Conservation (phyloP, 1,284 basidiomycete species). For the Cryptococcus sp. region DNA sequence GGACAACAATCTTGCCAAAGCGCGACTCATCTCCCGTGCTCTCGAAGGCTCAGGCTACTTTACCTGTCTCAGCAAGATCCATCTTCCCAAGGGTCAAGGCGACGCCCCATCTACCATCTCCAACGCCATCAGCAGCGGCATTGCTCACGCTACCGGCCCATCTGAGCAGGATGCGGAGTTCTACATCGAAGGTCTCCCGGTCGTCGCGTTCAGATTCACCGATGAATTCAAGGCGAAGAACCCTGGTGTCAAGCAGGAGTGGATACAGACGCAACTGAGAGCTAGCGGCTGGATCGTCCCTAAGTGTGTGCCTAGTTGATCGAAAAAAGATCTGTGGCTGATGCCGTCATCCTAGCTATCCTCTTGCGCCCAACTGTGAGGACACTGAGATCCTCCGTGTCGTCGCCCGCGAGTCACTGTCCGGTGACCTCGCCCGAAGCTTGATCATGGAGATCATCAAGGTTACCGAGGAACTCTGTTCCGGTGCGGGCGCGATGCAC, state of each 20-base stretch:
- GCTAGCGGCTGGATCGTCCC: slow-evolving; percentile 69
- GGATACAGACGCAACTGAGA: slow-evolving; percentile 67
- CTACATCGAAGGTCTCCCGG: slow-evolving; percentile 68
- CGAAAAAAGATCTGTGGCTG: background rate
- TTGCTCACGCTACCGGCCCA: slow-evolving; percentile 23
- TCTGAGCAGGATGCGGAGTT: slow-evolving; percentile 35
- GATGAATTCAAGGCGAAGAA: slow-evolving; percentile 69
- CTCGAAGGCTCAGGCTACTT: slow-evolving; percentile 79
- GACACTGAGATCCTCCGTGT: slow-evolving; percentile 78
- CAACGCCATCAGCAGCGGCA: slow-evolving; percentile 15
- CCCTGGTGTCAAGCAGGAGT: slow-evolving; percentile 78
- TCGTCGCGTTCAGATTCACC: slow-evolving; percentile 88
- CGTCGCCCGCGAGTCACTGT: slow-evolving; percentile 70
- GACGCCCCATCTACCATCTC: slow-evolving; percentile 18
- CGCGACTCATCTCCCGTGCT: slow-evolving; percentile 79
- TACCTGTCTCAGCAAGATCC: slow-evolving; percentile 57
- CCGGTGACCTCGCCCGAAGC: slow-evolving; percentile 42
- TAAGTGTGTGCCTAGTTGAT: slow-evolving; percentile 50
- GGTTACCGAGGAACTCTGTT: slow-evolving; percentile 37
- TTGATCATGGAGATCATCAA: slow-evolving; percentile 46
- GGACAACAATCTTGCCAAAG: slow-evolving; percentile 73
- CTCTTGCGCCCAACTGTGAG: slow-evolving; percentile 70
- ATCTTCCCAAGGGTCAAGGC: slow-evolving; percentile 39
- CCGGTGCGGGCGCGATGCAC: slow-evolving; percentile 34
- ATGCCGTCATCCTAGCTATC: slow-evolving; percentile 57